Evolutionary conservation across 1,284 basidiomycete genomes (phyloP).

Genomic region (Schizophyllum commune): DNA sequence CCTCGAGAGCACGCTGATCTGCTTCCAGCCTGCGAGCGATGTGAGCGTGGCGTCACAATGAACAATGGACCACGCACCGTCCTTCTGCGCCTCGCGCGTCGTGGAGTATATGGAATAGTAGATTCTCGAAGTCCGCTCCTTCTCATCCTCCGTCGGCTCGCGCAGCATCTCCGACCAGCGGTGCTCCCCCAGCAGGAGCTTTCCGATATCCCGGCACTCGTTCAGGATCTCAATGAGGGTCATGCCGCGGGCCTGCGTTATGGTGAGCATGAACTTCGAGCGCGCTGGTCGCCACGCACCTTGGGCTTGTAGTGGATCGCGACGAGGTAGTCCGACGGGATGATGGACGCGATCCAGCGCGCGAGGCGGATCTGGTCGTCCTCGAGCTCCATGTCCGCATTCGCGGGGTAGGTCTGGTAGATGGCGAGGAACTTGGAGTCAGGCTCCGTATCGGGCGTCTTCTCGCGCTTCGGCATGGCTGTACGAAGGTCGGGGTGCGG

Average conservation of each 20-base stretch:
- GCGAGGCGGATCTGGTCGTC: constrained; percentile 43
- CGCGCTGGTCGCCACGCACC: constrained; percentile 30
- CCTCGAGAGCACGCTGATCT: constrained; percentile 37
- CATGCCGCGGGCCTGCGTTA: constrained; percentile 49
- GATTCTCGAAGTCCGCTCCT: constrained; percentile 33
- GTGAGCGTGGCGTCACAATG: background rate
- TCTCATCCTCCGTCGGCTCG: constrained; percentile 35
- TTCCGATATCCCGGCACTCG: constrained; percentile 19
- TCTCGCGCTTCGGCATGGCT: background rate
- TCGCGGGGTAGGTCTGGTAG: constrained; percentile 46
- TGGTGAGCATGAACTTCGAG: background rate
- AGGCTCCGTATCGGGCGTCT: background rate
- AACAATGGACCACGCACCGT: constrained; percentile 21
- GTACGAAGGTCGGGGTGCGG: no score
- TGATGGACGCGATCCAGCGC: constrained; percentile 56
- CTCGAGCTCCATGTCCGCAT: constrained; percentile 43
- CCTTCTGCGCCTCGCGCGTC: constrained; percentile 33
- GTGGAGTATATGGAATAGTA: constrained; percentile 45
- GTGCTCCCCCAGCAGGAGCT: constrained; percentile 54
- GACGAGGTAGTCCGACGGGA: constrained; percentile 37
- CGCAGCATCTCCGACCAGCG: constrained; percentile 49
- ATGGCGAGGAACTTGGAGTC: background rate
- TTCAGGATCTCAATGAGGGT: constrained; percentile 54
- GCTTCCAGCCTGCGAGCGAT: constrained; percentile 50
- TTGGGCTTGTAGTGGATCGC: constrained; percentile 57